phyloP scores from a whole-genome alignment of 1,139 yeast genomes.

The Yamadazyma siamensis region DNA sequence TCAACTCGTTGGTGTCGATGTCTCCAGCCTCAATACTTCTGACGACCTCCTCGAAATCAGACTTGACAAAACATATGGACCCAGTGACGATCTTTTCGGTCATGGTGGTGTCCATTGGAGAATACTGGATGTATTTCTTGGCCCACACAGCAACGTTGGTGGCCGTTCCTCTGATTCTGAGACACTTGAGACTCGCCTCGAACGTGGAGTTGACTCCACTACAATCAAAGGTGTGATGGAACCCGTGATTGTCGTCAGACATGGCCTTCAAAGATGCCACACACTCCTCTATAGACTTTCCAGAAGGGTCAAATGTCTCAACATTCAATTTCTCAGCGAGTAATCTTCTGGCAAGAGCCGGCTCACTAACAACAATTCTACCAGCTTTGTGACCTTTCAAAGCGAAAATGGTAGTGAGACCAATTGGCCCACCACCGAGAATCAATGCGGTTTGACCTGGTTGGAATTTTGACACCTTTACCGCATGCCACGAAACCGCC shows the following conservation, averaged over 20 bases:
- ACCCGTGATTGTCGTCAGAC: conserved; percentile 51
- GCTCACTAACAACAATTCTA: conserved; percentile 57
- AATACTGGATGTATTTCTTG: conserved; percentile 27
- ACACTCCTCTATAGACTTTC: conserved; percentile 28
- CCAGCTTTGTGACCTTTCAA: conserved; percentile 54
- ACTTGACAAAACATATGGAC: conserved; percentile 36
- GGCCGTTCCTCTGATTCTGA: conserved; percentile 58
- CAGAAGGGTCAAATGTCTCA: conserved; percentile 45
- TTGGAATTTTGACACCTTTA: conserved; percentile 30
- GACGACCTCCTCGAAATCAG: conserved; percentile 35
- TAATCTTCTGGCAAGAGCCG: conserved; percentile 51
- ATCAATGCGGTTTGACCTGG: conserved; percentile 51
- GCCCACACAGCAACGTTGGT: conserved; percentile 65
- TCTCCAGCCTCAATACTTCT: conserved; percentile 27
- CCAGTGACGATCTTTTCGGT: conserved; percentile 39
- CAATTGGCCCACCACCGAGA: conserved; percentile 64
- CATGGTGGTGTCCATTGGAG: conserved; percentile 38
- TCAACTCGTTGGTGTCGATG: conserved; percentile 23
- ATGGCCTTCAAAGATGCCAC: conserved; percentile 30
- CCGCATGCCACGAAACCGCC: conserved; percentile 49
- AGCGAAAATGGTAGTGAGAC: conserved; percentile 54
- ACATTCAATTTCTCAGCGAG: conserved; percentile 52
- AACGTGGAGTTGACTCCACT: conserved; percentile 59
- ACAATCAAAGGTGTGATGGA: conserved; percentile 57
- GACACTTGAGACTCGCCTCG: conserved; percentile 46